Evolutionary conservation across 768 basidiomycete genomes (phyloP).

Genomic region (Pulveroboletus sp.): DNA sequence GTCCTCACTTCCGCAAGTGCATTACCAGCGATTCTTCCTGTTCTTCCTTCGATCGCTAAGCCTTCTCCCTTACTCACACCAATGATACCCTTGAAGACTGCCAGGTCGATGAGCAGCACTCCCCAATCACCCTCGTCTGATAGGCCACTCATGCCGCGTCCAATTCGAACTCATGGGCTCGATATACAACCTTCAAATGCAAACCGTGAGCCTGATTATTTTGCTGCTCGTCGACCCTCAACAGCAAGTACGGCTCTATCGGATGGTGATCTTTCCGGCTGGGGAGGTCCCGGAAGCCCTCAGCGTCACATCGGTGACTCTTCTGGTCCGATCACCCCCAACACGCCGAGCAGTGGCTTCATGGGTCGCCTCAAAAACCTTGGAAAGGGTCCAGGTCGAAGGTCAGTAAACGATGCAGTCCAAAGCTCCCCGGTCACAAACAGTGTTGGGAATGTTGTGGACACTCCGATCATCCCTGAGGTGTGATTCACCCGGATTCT

Average conservation of each 20-base stretch:
- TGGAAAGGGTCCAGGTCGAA: conserved; percentile 52
- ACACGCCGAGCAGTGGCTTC: conserved; percentile 50
- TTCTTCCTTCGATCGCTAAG: conserved; percentile 38
- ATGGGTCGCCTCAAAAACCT: conserved; percentile 80
- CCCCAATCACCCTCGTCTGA: conserved; percentile 41
- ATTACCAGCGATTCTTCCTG: conserved; percentile 58
- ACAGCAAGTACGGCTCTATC: conserved; percentile 36
- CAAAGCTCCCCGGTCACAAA: conserved; percentile 24
- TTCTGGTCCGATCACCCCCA: conserved; percentile 40
- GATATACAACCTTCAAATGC: conserved; percentile 32
- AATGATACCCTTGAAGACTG: conserved; percentile 46
- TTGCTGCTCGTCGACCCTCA: conserved; percentile 45
- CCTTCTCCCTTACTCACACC: conserved; percentile 57
- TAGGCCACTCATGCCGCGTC: conserved; percentile 29
- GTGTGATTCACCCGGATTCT: conserved; percentile 17
- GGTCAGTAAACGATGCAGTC: conserved; percentile 11
- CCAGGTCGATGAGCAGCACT: conserved; percentile 32
- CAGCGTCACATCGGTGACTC: conserved; percentile 24
- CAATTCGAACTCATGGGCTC: conserved; percentile 41
- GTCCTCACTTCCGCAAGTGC: conserved; percentile 63
- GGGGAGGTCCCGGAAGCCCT: conserved; percentile 37
- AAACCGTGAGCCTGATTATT: conserved; percentile 47
- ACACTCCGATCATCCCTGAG: conserved; percentile 16
- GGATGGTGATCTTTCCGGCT: conserved; percentile 50
- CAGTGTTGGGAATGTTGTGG: conserved; percentile 9